phyloP scores from a whole-genome alignment of 805 yeast genomes.

The Wickerhamomyces mucosus region DNA sequence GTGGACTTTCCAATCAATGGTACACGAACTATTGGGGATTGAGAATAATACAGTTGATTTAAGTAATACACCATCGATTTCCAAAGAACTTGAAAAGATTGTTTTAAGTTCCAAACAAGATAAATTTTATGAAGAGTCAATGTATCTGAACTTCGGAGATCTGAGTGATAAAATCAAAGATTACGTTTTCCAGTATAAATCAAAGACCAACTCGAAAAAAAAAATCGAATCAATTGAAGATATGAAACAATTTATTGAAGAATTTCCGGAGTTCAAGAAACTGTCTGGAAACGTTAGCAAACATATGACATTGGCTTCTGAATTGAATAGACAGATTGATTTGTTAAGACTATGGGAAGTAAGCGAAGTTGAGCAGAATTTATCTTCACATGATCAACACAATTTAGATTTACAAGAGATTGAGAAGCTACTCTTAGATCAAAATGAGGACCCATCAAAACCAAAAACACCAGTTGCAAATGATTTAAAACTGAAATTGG shows the following conservation, averaged over 20 bases:
- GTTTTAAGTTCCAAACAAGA: constrained; percentile 65
- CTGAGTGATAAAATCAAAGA: constrained; percentile 79
- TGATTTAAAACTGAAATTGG: constrained; percentile 57
- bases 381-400: constrained; percentile 59
- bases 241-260: constrained; percentile 83
- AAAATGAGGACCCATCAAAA: constrained; percentile 19
- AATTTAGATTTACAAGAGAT: constrained; percentile 46
- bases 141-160: constrained; percentile 92
- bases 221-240: constrained; percentile 76
- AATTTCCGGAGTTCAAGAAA: constrained; percentile 88
- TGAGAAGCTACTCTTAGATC: constrained; percentile 32
- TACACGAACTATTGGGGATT: constrained; percentile 84
- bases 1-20: constrained; percentile 98
- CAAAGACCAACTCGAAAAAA: constrained; percentile 65
- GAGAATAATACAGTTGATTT: constrained; percentile 71
- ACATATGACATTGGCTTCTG: constrained; percentile 85
- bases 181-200: constrained; percentile 75
- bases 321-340: constrained; percentile 68
- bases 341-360: constrained; percentile 64
- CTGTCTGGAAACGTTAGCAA: constrained; percentile 82
- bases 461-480: constrained; percentile 34
- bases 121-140: constrained; percentile 64
- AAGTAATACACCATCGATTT: constrained; percentile 41
- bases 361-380: constrained; percentile 82
- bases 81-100: constrained; percentile 53